These are phyloP conservation scores for Penicillium psychrofluorescens DNA, from an alignment of 495 filamentous ascomycete genomes.

Conservation along the genomic window DNA sequence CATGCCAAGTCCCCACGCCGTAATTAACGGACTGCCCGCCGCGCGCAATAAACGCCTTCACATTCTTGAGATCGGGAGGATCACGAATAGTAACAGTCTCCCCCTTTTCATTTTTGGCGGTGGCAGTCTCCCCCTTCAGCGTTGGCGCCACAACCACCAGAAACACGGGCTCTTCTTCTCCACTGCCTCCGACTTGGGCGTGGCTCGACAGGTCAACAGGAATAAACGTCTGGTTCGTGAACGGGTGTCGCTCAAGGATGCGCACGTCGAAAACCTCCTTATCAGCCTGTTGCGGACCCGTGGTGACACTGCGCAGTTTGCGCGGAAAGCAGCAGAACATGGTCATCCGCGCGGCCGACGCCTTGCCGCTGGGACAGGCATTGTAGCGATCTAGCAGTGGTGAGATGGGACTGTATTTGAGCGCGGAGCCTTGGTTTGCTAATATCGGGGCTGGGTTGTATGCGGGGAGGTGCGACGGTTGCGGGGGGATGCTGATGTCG, in stretches of 20 bases:
- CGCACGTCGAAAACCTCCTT: constrained; percentile 53
- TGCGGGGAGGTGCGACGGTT: constrained; percentile 34
- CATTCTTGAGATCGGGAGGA: constrained; percentile 61
- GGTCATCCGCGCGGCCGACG: constrained; percentile 62
- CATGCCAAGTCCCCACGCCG: constrained; percentile 89
- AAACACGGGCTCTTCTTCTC: constrained; percentile 40
- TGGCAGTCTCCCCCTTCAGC: constrained; percentile 23
- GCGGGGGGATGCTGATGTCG: constrained; percentile 37
- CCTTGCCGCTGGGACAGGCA: constrained; percentile 52
- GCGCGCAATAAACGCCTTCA: constrained; percentile 74
- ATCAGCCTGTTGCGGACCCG: constrained; percentile 5
- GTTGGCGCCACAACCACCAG: constrained; percentile 92
- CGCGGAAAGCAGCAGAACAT: constrained; percentile 87
- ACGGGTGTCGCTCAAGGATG: constrained; percentile 89
- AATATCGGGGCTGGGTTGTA: constrained; percentile 27
- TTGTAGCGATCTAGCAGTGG: constrained; percentile 60
- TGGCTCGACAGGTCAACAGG: constrained; percentile 55
- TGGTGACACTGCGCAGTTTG: constrained; percentile 23
- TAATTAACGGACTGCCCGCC: constrained; percentile 86
- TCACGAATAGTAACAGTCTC: constrained; percentile 39
- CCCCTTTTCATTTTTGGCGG: constrained; percentile 24
- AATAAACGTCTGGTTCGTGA: constrained; percentile 86
- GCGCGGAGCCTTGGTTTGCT: constrained; percentile 82
- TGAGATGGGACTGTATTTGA: constrained; percentile 78
- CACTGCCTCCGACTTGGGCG: constrained; percentile 16